Percentiles rank a stretch among this genome's conserved stretches.
These are phyloP conservation scores for Candida sanyiensis DNA, from an alignment of 805 yeast genomes.

Conservation along the genomic window DNA sequence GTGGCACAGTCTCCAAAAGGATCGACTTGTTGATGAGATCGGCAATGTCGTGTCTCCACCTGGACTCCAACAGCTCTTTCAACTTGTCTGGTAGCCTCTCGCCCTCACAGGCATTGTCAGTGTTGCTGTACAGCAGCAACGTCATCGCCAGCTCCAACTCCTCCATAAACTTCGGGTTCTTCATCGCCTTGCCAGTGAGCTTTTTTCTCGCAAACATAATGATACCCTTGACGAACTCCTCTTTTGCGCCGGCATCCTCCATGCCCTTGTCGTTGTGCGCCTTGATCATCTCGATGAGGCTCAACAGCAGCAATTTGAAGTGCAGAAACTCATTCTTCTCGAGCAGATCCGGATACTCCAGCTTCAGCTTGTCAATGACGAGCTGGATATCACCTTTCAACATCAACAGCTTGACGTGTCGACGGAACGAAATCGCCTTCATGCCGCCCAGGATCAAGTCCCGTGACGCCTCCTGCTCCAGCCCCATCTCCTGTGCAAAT, in stretches of 20 bases:
- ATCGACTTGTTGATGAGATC: slow-evolving; percentile 65
- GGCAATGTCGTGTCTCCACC: slow-evolving; percentile 61
- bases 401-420: slow-evolving; percentile 46
- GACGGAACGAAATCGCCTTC: slow-evolving; percentile 46
- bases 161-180: slow-evolving; percentile 51
- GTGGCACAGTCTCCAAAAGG: slow-evolving; percentile 26
- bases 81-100: slow-evolving; percentile 47
- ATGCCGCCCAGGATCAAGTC: slow-evolving; percentile 10
- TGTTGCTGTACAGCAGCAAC: slow-evolving; percentile 47
- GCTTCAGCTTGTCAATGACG: slow-evolving; percentile 53
- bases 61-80: slow-evolving; percentile 49
- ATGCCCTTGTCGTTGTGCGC: slow-evolving; percentile 22
- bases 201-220: slow-evolving; percentile 57
- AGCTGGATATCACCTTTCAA: slow-evolving; percentile 54
- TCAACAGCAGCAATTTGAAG: slow-evolving; percentile 65
- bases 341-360: slow-evolving; percentile 56
- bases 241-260: slow-evolving; percentile 29
- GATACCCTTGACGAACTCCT: slow-evolving; percentile 46
- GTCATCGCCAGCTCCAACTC: slow-evolving; percentile 85
- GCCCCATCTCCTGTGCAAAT: slow-evolving; percentile 28
- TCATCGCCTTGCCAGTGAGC: slow-evolving; percentile 55
- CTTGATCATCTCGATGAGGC: slow-evolving; percentile 76
- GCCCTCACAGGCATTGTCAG: slow-evolving; percentile 13
- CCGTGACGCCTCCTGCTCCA: slow-evolving; percentile 19
- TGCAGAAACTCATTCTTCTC: slow-evolving; percentile 61